Base-by-base conservation (phyloP, 768 basidiomycete genomes). In the Suillus cothurnatus region DNA sequence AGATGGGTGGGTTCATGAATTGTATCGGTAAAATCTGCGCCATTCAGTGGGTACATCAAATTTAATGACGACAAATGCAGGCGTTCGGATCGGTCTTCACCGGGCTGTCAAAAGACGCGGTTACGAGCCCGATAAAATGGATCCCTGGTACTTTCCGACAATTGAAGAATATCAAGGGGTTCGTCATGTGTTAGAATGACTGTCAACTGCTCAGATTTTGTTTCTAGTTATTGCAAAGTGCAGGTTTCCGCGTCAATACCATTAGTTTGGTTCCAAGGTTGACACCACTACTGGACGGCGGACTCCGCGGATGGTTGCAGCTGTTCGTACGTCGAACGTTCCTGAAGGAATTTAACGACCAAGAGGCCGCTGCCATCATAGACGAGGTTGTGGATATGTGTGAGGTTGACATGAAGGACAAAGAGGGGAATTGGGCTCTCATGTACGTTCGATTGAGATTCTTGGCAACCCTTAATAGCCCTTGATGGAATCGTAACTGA, bases 141-240 rank as follows among this genome's bases (percentile, higher is more conserved):
- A 95, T 71, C 94, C 94, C 0, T 95, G 92, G 92, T 93, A 86
- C 78, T 94, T 93, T 72, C 94, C 94, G 5, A 88, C 88, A 0
- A 81, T 82, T 14, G 82, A 85, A 34, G 86, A 91, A 65, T 94
- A 95, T 74, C 77, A 74, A 55, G 79, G 81, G 73, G 88, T 89
- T 71, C 64, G 79, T 66, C 15, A 49, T 34, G 21, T 55, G 21
- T 55, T 26, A 45, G 12, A 38, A 31, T 47, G 26, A 26, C 21
- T n/a, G 17, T 53, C 43, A 61, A 28, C 34, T 64, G 45, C 53
- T 60, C 39, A 47, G 50, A 67, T 49, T 45, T 66, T n/a, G 56
- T 34, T 56, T 45, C 61, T 56, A 91, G 89, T 77, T 91, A 28
- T 79, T 92, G 12, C 79, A 81, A 58, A 74, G 74, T 14, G 82